Percentiles rank a stretch among this genome's conserved stretches.
These are phyloP conservation scores for Hemisphaericaspora xylanilytica DNA, from an alignment of 1,139 yeast species.

Conservation along the genomic window DNA sequence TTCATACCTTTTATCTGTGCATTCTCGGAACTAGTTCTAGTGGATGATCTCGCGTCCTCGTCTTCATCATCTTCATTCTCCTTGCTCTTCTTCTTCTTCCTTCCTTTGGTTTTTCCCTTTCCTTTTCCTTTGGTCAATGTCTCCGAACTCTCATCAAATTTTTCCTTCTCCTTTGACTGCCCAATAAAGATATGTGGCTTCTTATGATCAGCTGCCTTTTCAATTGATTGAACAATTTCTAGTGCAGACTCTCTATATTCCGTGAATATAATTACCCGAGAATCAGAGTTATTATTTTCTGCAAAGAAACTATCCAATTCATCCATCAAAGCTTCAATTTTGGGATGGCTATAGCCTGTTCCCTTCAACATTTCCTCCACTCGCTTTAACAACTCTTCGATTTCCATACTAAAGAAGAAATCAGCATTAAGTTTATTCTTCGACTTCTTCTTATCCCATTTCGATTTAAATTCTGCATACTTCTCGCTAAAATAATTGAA, in stretches of 20 bases:
- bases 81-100: constrained; percentile 18
- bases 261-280: constrained; percentile 83
- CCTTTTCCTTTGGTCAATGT: constrained; percentile 5
- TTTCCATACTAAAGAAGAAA: constrained; percentile 53
- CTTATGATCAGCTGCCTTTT: constrained; percentile 33
- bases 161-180: constrained; percentile 61
- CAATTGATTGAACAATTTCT: constrained; percentile 74
- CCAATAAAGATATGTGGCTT: constrained; percentile 91
- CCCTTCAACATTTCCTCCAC: constrained; percentile 46
- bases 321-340: constrained; percentile 57
- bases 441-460: constrained; percentile 48
- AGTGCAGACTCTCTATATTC: constrained; percentile 87
- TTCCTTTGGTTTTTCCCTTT: constrained; percentile 32
- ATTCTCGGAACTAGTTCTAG: constrained; percentile 45
- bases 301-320: constrained; percentile 57
- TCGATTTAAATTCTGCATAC: constrained; percentile 56
- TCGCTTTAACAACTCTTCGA: constrained; percentile 41
- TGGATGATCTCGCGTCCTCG: constrained; percentile 13
- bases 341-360: constrained; percentile 67
- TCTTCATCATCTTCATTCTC: constrained; percentile 13
- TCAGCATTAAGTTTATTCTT: constrained; percentile 59
- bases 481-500: constrained; percentile 62
- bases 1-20: constrained; percentile 64
- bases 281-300: constrained; percentile 32
- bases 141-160: constrained; percentile 49